Evolutionary conservation across 129 eudicot species (phyloP).

Genomic region (Centrapalus pauciflorus): DNA sequence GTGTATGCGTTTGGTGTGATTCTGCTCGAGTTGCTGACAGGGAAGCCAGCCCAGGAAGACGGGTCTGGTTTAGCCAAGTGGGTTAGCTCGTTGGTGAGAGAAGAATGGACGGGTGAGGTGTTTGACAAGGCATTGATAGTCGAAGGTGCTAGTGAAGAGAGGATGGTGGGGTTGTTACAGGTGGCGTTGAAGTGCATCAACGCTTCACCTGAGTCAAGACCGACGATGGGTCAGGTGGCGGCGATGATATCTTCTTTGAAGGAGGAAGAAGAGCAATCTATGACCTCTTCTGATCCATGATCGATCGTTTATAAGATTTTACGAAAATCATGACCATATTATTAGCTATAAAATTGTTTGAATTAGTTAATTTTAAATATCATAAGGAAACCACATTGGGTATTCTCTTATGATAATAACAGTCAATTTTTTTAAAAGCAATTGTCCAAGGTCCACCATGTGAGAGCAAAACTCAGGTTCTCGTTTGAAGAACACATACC

Average conservation of each 20-base stretch:
- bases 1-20: conserved; percentile 53
- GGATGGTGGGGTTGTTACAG: conserved; percentile 59
- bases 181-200: conserved; percentile 63
- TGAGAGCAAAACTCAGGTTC: too few relatives aligned
- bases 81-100: conserved; percentile 63
- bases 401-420: too few relatives aligned
- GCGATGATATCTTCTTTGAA: conserved; percentile 41
- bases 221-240: conserved; percentile 43
- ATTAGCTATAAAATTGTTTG: neutral
- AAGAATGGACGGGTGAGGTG: conserved; percentile 75
- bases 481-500: too few relatives aligned
- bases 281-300: conserved; percentile 44
- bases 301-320: neutral
- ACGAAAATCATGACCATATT: too few relatives aligned
- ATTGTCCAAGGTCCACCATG: too few relatives aligned
- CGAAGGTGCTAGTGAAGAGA: conserved; percentile 66
- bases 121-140: conserved; percentile 48
- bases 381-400: neutral
- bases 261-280: conserved; percentile 57
- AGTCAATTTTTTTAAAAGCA: too few relatives aligned
- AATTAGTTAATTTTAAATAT: neutral
- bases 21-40: conserved; percentile 68
- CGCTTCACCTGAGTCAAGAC: conserved; percentile 45
- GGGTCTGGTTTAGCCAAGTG: conserved; percentile 52
- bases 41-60: conserved; percentile 50